Evolutionary conservation across 1,284 basidiomycete genomes (phyloP).

Genomic region (Ceratobasidium theobromae): DNA sequence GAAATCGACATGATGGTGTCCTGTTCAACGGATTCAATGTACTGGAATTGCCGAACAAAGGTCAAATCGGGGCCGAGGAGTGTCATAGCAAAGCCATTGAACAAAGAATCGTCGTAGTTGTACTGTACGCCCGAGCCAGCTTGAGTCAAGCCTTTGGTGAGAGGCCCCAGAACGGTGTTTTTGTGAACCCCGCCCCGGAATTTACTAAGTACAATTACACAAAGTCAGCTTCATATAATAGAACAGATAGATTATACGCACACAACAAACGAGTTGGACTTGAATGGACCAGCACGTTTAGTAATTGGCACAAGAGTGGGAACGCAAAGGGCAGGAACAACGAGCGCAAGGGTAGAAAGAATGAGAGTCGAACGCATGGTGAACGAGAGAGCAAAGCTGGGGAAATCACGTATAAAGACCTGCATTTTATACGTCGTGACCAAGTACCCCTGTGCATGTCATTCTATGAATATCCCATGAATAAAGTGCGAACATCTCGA

Average conservation of each 20-base stretch:
- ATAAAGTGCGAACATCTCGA: too few species aligned
- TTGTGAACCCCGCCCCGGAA: too few species aligned
- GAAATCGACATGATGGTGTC: slow-evolving; percentile 16
- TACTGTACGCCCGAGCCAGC: too few species aligned
- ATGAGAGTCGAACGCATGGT: slow-evolving; percentile 8
- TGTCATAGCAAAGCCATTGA: slow-evolving; percentile 30
- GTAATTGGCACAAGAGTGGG: slow-evolving; percentile 21
- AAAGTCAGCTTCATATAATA: neutral
- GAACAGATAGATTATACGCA: neutral
- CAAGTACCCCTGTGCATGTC: too few species aligned
- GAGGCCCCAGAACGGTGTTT: too few species aligned
- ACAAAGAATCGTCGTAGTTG: slow-evolving; percentile 20
- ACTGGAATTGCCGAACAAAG: neutral
- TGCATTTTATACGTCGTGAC: too few species aligned
- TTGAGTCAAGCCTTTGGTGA: too few species aligned
- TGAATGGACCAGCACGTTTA: slow-evolving; percentile 5
- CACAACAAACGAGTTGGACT: slow-evolving; percentile 21
- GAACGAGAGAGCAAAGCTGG: too few species aligned
- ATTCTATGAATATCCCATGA: too few species aligned
- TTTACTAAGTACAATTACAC: neutral
- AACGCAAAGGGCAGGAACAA: slow-evolving; percentile 18
- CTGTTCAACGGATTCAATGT: slow-evolving; percentile 26
- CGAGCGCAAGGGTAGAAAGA: slow-evolving; percentile 7
- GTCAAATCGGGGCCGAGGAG: neutral
- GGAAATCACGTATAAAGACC: too few species aligned